Conservation (phyloP, 1,284 basidiomycete genomes). For the Melampsora larici-populina region DNA sequence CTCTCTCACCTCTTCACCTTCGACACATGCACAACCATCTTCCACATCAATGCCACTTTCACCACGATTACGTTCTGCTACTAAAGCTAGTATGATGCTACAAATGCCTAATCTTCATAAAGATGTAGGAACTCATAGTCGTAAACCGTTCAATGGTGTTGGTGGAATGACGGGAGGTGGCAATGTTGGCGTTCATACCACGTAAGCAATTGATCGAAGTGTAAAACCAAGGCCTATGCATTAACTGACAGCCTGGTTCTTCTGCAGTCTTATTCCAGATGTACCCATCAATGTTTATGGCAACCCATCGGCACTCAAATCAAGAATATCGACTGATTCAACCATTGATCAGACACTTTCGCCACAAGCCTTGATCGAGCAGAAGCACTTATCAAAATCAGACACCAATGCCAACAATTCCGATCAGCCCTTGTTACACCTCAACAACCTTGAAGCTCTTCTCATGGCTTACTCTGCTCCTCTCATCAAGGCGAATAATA, state of each 20-base stretch:
- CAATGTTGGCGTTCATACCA: slow-evolving; percentile 37
- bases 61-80: slow-evolving; percentile 20
- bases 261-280: slow-evolving; percentile 22
- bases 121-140: slow-evolving; percentile 29
- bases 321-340: not conserved
- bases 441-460: not conserved
- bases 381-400: not conserved
- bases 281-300: slow-evolving; percentile 30
- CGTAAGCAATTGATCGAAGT: slow-evolving; percentile 5
- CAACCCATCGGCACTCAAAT: not conserved
- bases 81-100: not conserved
- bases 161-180: slow-evolving; percentile 30
- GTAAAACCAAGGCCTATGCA: not conserved
- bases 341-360: not conserved
- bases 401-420: not conserved
- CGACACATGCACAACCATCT: not conserved
- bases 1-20: not conserved
- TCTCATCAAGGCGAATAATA: not conserved
- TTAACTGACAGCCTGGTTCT: not conserved
- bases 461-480: not conserved
- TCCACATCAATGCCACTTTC: slow-evolving; percentile 14
- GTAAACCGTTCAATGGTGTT: slow-evolving; percentile 36
- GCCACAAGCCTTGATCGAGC: slow-evolving; percentile 25
- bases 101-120: slow-evolving; percentile 36
- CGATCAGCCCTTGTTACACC: not conserved